Evolutionary conservation across 2,329 filamentous ascomycete species (phyloP), one percentile per base, ranked within the genome.

Genomic region (Phyllosticta citrichinensis): DNA sequence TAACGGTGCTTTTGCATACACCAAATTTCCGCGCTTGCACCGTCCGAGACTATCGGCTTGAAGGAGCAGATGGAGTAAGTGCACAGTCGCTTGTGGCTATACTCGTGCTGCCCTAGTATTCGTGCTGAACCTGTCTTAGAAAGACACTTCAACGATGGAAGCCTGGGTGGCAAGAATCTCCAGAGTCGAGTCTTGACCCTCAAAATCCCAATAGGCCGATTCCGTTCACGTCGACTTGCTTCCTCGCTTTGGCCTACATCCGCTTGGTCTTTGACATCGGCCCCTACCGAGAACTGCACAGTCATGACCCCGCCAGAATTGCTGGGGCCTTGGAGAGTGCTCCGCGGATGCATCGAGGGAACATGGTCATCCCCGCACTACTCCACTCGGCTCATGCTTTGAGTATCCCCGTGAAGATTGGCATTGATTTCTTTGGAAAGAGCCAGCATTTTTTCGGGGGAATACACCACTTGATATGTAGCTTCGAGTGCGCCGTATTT

Each of bases 401-500:
- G 0, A 82, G 80, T 55, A 82, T 83, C 0, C 81, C 81, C 0
- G 81, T 84, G 5, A 72, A 81, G 22, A 66, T 83, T 0, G 81
- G 81, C 0, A 77, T 84, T 17, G 79, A 81, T 57, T 76, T 79
- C 14, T 81, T 83, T 0, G 80, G 80, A 0, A 72, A 79, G 17
- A 83, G 79, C 17, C 80, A 83, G 57, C 79, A 80, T 0, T 80
- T 82, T 53, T 79, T 82, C 55, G 83, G 81, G 81, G 81, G 79
- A 4, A 80, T 82, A 2, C 74, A 82, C n/a, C 81, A 83, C 58
- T 80, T 80, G 0, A 71, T 83, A 0, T 81, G 79, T 3, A 79
- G 78, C 0, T 71, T 84, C 0, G 81, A 84, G 64, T 83, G 80
- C 20, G 80, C 80, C 0, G 76, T 83, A 0, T 69, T 84, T 2